Percentiles rank a stretch among this genome's conserved stretches.
phyloP scores from a whole-genome alignment of 176 grass and related monocot genomes.

The Zoysia japonica region DNA sequence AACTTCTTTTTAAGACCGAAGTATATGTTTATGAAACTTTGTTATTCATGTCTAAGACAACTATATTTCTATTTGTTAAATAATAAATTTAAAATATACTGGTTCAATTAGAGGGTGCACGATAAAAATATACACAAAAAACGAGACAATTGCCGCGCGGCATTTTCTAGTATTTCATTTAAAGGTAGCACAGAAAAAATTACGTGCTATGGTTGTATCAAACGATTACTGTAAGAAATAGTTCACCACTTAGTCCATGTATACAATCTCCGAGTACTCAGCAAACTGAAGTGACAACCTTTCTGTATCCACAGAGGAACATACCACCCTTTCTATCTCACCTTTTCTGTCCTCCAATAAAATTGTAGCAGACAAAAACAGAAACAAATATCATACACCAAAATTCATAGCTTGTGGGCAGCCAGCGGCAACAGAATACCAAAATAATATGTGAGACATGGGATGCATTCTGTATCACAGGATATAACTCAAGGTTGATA shows the following conservation, averaged over 20 bases:
- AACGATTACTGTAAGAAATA: not conserved
- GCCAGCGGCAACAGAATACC: not conserved
- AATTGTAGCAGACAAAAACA: not conserved
- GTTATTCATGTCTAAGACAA: no score
- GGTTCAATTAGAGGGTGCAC: no score
- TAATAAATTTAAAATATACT: no score
- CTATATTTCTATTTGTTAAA: no score
- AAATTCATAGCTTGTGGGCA: not conserved
- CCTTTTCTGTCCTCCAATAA: not conserved
- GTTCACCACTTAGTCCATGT: not conserved
- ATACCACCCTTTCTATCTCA: not conserved
- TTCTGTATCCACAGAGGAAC: not conserved
- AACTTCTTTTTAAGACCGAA: no score
- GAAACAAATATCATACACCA: not conserved
- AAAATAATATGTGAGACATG: not conserved
- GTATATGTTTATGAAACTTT: no score
- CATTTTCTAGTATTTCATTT: no score
- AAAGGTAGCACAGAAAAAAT: not conserved
- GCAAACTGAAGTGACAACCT: not conserved
- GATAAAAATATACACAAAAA: no score
- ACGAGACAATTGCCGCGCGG: no score
- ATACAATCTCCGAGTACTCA: not conserved
- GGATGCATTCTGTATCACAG: no score
- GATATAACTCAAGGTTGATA: no score
- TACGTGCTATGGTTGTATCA: conserved; percentile 5